These are phyloP conservation scores for Hyparrhenia diplandra DNA, from an alignment of 176 grass and related monocot genomes.

Conservation along the genomic window DNA sequence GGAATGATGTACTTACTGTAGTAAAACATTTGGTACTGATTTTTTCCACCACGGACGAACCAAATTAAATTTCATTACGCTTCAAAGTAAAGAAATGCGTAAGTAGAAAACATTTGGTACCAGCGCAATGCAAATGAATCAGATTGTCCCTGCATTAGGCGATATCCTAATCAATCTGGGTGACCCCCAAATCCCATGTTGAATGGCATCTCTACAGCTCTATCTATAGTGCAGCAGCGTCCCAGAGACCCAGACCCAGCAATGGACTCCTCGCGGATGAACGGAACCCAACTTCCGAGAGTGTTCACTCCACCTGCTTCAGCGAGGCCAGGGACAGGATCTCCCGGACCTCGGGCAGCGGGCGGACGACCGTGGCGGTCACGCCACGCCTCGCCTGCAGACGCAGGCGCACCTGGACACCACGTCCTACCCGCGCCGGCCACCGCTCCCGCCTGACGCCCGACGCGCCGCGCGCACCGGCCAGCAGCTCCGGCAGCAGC, in stretches of 20 bases:
- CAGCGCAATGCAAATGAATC: too few relatives aligned
- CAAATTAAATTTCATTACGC: neutral
- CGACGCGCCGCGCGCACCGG: conserved; percentile 49
- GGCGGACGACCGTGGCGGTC: conserved; percentile 8
- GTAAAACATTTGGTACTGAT: too few relatives aligned
- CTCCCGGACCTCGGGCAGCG: conserved; percentile 32
- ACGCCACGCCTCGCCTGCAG: conserved; percentile 49
- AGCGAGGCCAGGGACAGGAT: conserved; percentile 36
- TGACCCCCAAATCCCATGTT: neutral
- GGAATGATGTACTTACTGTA: neutral
- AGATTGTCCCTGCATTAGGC: neutral
- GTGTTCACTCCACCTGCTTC: conserved; percentile 38
- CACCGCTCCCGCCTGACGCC: conserved; percentile 37
- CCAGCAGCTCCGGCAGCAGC: too few relatives aligned
- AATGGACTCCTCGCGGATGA: too few relatives aligned
- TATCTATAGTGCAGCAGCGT: neutral
- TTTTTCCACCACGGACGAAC: too few relatives aligned
- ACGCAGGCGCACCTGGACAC: conserved; percentile 62
- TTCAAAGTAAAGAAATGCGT: neutral
- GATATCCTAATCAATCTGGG: too few relatives aligned
- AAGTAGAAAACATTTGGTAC: too few relatives aligned
- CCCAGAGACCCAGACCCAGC: neutral
- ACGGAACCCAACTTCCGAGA: too few relatives aligned
- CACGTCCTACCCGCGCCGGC: conserved; percentile 40
- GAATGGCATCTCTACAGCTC: neutral